phyloP scores from a whole-genome alignment of 768 basidiomycete species.

The Tricholoma matsutake region DNA sequence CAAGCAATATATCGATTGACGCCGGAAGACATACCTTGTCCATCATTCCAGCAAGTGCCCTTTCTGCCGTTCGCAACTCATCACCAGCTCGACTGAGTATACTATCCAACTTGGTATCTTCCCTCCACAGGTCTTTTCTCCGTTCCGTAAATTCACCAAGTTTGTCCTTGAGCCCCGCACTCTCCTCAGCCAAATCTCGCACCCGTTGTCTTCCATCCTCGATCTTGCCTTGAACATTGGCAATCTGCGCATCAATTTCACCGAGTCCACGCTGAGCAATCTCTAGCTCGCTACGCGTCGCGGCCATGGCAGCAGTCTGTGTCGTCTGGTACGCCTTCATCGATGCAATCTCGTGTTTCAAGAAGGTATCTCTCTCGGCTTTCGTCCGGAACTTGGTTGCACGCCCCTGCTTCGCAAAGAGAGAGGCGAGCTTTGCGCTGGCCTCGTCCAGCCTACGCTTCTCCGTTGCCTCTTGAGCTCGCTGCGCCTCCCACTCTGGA shows the following conservation, averaged over 20 bases:
- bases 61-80: slow-evolving; percentile 78
- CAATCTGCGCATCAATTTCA: slow-evolving; percentile 59
- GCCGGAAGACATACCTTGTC: slow-evolving; percentile 64
- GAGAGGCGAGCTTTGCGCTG: slow-evolving; percentile 61
- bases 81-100: slow-evolving; percentile 73
- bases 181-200: slow-evolving; percentile 59
- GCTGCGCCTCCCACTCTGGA: slow-evolving; percentile 68
- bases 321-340: slow-evolving; percentile 58
- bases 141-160: slow-evolving; percentile 70
- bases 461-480: slow-evolving; percentile 48
- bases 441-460: slow-evolving; percentile 72
- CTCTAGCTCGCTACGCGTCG: slow-evolving; percentile 48
- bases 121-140: slow-evolving; percentile 92
- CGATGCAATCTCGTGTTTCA: slow-evolving; percentile 74
- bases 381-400: slow-evolving; percentile 80
- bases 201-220: slow-evolving; percentile 62
- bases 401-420: slow-evolving; percentile 91
- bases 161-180: slow-evolving; percentile 59
- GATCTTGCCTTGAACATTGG: slow-evolving; percentile 52
- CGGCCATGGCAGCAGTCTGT: slow-evolving; percentile 55
- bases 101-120: slow-evolving; percentile 85
- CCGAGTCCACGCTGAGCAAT: slow-evolving; percentile 43
- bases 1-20: background rate
- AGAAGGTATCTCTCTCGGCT: slow-evolving; percentile 78
- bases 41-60: slow-evolving; percentile 86